Evolutionary conservation across 2,329 filamentous ascomycete species (phyloP).

Genomic region (Dactylellina leptospora): DNA sequence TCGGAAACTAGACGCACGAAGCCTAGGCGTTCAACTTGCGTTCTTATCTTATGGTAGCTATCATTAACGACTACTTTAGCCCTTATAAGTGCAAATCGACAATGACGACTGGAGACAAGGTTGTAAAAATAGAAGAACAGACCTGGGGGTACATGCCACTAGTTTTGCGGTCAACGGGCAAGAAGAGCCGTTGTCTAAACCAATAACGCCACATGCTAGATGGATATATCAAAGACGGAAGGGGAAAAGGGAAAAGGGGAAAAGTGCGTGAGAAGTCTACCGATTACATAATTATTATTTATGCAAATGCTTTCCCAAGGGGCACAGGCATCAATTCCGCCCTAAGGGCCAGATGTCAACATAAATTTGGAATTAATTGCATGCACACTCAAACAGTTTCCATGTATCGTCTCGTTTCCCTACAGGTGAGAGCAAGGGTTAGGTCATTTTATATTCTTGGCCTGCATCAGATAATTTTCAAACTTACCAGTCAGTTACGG

Average conservation of each 20-base stretch:
- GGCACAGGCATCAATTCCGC: background rate
- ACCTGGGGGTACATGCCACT: too few species aligned
- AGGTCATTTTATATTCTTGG: background rate
- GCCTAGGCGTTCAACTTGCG: too few species aligned
- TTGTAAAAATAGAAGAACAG: too few species aligned
- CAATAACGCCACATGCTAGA: slow-evolving; percentile 41
- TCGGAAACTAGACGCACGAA: too few species aligned
- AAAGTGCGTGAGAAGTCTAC: background rate
- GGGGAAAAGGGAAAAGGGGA: slow-evolving; percentile 11
- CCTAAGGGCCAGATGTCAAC: background rate
- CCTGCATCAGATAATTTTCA: background rate
- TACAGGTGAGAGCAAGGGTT: slow-evolving; percentile 58
- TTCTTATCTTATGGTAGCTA: too few species aligned
- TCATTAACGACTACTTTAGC: too few species aligned
- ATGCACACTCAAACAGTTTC: slow-evolving; percentile 71
- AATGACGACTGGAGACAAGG: too few species aligned
- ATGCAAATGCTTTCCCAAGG: background rate
- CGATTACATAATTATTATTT: background rate
- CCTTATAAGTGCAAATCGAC: too few species aligned
- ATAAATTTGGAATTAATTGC: background rate
- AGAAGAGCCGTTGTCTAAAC: slow-evolving; percentile 16
- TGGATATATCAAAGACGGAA: slow-evolving; percentile 21
- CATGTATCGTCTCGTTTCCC: slow-evolving; percentile 80
- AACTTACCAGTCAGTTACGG: slow-evolving; percentile 92
- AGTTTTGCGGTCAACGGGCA: background rate